Base-by-base conservation (phyloP, 306 rosid species). In the Astragalus membranaceus region DNA sequence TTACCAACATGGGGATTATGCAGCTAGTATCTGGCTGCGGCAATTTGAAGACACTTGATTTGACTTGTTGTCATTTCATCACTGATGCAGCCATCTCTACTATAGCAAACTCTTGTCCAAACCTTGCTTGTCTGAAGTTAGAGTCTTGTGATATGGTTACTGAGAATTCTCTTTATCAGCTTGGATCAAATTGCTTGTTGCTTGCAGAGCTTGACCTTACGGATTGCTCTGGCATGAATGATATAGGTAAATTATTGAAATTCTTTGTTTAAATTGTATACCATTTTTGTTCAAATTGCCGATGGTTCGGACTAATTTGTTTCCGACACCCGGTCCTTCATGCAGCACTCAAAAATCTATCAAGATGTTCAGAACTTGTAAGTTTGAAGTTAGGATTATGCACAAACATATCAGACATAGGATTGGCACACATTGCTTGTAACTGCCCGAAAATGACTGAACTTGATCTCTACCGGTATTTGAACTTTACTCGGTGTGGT, bases 391-490 rank as follows among this genome's bases (percentile, higher is more conserved):
- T 85, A 83, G 92, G 92, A 82, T 73, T 87, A 48, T 87, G 92
- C 83, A 78, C 80, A 51, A 82, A 87, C 78, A 78, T 87, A 80
- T 75, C 92, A 47, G 86, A 87, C 83, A 79, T 74, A 16, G 92
- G 92, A 66, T 75, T 87, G 82, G 83, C 74, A 9, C 75, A 85
- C 75, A 80, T 87, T 44, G 89, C 86, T 59, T 69, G 39, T 67
- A 87, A 76, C 78, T 87, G 87, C 75, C 73, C 77, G 63, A 78
- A 80, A 53, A 42, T 87, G 73, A 43, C 41, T 54, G 92, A 87
- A 73, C 88, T 87, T 50, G 92, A 87, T 77, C 86, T 87, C 67
- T 87, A 85, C 72, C 89, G 92, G 92, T 87, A 87, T 76, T 59
- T 54, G 42, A 64, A 64, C 62, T 50, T 53, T 20, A 13, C 39